Evolutionary conservation across 371 early-diverging fungal genomes (phyloP), one percentile per base, ranked within the genome.

Genomic region (Neoconidiobolus thromboides): DNA sequence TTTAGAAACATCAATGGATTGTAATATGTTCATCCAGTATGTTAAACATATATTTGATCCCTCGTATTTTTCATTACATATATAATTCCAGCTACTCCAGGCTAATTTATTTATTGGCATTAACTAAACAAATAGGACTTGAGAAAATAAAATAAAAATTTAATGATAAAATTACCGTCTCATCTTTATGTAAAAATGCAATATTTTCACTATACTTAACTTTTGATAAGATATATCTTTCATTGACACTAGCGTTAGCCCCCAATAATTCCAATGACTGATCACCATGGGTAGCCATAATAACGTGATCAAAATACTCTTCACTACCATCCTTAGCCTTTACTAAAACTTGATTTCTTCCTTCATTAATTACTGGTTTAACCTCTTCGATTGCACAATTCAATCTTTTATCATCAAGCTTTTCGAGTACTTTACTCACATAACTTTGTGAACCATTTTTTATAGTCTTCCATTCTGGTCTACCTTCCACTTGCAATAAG

Each of bases 1-100:
- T 40, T 50, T 64, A 40, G 65, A 53, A 2, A 52, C 43, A 54
- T 70, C 65, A 26, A 80, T 66, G 1, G 72, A 68, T 61, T 82
- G 82, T 49, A 80, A 64, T 36, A 66, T 53, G 67, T 80, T 79
- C 80, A 79, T 82, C 73, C 78, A 79, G 61, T 82, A 82, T 12
- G 79, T 79, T 14, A 78, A 62, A 50, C 69, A 75, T 52, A 78
- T 5, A 52, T 15, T 12, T 36, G 1, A 36, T 42, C 40, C 9
- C 26, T 3, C 46, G 38, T 54, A 26, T 9, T 3, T 5, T 7
- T 6, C 6, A 43, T 43, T 6, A 5, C 42, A 47, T 15, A 82
- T 52, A 58, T 82, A 80, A 66, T 80, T 82, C 80, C 82, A 80
- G 48, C 68, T 58, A 5, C 73, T 64, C 76, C 78, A 79, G 5